Conservation (phyloP, 768 basidiomycete genomes). For the Mycena galericulata region DNA sequence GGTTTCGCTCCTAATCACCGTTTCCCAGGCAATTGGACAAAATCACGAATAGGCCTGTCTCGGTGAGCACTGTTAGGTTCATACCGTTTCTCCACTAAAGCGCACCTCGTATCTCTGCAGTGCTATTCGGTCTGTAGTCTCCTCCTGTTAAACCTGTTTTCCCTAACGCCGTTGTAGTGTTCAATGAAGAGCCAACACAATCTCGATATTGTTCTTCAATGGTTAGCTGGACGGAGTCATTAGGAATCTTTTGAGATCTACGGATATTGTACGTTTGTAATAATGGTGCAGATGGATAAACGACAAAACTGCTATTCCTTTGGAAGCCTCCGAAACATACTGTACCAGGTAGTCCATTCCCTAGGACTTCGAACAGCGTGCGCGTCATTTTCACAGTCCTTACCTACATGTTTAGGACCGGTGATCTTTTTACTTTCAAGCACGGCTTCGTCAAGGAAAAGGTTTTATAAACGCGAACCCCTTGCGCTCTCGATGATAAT, state of each 20-base stretch:
- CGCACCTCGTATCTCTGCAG: constrained; percentile 47
- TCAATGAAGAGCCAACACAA: constrained; percentile 98
- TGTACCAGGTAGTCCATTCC: too few species aligned
- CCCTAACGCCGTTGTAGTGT: constrained; percentile 64
- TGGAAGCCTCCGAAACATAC: too few species aligned
- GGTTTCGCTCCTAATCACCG: neutral
- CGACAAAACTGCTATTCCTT: too few species aligned
- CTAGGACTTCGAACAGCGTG: too few species aligned
- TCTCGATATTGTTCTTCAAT: constrained; percentile 89
- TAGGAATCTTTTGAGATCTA: constrained; percentile 42
- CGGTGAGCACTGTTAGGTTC: constrained; percentile 65
- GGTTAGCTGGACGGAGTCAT: constrained; percentile 84
- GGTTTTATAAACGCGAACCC: too few species aligned
- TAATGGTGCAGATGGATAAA: constrained; percentile 6
- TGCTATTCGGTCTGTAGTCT: constrained; percentile 78
- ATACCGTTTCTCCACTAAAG: constrained; percentile 8
- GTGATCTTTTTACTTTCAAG: too few species aligned
- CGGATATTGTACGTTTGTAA: constrained; percentile 33
- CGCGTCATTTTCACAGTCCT: too few species aligned
- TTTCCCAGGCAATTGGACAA: constrained; percentile 76
- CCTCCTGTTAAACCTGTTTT: neutral
- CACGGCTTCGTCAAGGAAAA: too few species aligned
- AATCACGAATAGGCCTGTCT: constrained; percentile 84
- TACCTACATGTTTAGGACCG: too few species aligned
- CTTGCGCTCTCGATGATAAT: too few species aligned